These are phyloP conservation scores for Forsythia suspensa DNA, from an alignment of 257 asterid genomes.

Conservation along the genomic window DNA sequence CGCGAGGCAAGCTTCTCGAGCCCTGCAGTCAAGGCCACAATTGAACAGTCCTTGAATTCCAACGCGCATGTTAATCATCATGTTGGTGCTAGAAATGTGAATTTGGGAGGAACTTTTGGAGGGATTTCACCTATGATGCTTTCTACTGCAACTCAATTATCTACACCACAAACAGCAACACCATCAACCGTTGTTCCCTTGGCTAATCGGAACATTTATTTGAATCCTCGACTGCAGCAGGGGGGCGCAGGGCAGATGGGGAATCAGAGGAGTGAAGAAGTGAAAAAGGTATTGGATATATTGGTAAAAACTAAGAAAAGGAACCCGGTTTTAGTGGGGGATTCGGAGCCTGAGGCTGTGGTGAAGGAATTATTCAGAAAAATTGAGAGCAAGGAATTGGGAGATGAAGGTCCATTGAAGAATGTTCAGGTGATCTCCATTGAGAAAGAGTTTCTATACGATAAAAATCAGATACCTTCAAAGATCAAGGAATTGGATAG, in stretches of 20 bases:
- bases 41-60: slow-evolving; percentile 63
- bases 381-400: slow-evolving; percentile 54
- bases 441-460: slow-evolving; percentile 49
- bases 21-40: slow-evolving; percentile 78
- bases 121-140: slow-evolving; percentile 44
- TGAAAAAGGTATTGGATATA: slow-evolving; percentile 64
- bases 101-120: slow-evolving; percentile 41
- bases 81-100: slow-evolving; percentile 27
- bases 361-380: slow-evolving; percentile 63
- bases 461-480: slow-evolving; percentile 36
- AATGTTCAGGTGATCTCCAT: slow-evolving; percentile 52
- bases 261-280: slow-evolving; percentile 54
- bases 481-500: slow-evolving; percentile 64
- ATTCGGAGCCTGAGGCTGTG: slow-evolving; percentile 66
- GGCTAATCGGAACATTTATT: slow-evolving; percentile 48
- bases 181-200: slow-evolving; percentile 19
- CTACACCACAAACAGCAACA: slow-evolving; percentile 21
- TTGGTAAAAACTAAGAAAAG: slow-evolving; percentile 61
- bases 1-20: slow-evolving; percentile 89
- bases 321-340: slow-evolving; percentile 87
- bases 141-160: slow-evolving; percentile 28
- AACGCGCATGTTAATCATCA: slow-evolving; percentile 26
- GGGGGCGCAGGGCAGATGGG: slow-evolving; percentile 35
- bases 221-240: slow-evolving; percentile 65
- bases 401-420: slow-evolving; percentile 38